These are phyloP conservation scores for Schoenoplectus triqueter DNA, from an alignment of 202 grass and related monocot genomes.

Conservation along the genomic window DNA sequence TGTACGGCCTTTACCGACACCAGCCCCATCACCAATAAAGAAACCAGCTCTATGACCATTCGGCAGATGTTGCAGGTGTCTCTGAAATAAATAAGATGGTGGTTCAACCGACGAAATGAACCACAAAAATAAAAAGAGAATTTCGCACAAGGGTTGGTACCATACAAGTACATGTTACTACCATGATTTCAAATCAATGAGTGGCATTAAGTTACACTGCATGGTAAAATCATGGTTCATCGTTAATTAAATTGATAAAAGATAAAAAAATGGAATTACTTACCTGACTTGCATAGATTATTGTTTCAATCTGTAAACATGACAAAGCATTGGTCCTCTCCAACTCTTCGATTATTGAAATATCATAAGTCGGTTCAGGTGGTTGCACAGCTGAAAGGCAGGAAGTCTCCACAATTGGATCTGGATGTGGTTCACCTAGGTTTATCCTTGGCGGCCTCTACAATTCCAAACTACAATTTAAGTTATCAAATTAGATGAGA, in stretches of 20 bases:
- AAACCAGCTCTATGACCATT: slow-evolving; percentile 93
- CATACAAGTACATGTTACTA: not conserved
- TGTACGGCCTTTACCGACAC: slow-evolving; percentile 98
- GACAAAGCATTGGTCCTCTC: slow-evolving; percentile 74
- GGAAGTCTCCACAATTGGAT: slow-evolving; percentile 98
- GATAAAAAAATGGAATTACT: slow-evolving; percentile 45
- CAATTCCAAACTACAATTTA: slow-evolving; percentile 44
- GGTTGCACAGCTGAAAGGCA: slow-evolving; percentile 96
- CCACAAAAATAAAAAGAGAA: slow-evolving; percentile 18
- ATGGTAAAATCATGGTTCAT: slow-evolving; percentile 24
- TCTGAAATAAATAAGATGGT: slow-evolving; percentile 61
- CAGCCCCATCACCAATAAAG: slow-evolving; percentile 97
- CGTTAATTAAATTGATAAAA: slow-evolving; percentile 21
- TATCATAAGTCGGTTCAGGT: slow-evolving; percentile 86
- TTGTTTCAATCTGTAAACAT: slow-evolving; percentile 99
- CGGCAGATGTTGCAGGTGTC: slow-evolving; percentile 88
- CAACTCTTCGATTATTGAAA: slow-evolving; percentile 78
- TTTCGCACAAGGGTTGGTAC: not conserved
- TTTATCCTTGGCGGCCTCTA: slow-evolving; percentile 85
- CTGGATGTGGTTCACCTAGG: slow-evolving; percentile 84
- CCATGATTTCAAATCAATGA: slow-evolving; percentile 21
- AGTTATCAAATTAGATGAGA: slow-evolving; percentile 34
- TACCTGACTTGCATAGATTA: slow-evolving; percentile 99
- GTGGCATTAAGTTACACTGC: not conserved
- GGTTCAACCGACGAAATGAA: slow-evolving; percentile 28